These are phyloP conservation scores for Trifolium fragiferum DNA, from an alignment of 306 rosid species.

Conservation along the genomic window DNA sequence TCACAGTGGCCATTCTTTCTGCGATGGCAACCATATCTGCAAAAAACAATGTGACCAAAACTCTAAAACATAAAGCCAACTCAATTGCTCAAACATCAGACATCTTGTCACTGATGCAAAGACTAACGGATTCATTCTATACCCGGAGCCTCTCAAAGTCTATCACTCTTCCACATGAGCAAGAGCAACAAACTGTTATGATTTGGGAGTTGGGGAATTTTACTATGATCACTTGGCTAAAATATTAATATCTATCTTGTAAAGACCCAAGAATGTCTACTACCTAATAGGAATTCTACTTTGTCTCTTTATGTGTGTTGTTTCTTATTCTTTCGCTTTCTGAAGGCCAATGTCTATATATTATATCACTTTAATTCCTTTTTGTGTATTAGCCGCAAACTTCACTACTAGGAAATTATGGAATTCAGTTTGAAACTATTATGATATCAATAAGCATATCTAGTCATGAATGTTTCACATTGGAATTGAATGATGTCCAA, in stretches of 20 bases:
- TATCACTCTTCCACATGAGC: background rate
- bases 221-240: background rate
- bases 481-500: background rate
- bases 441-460: background rate
- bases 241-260: background rate
- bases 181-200: background rate
- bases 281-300: background rate
- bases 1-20: constrained; percentile 93
- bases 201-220: background rate
- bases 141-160: background rate
- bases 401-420: background rate
- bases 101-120: background rate
- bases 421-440: background rate
- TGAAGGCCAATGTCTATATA: background rate
- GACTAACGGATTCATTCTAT: background rate
- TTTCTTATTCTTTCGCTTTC: background rate
- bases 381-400: background rate
- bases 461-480: background rate
- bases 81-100: background rate
- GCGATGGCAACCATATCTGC: constrained; percentile 82
- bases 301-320: background rate
- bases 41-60: constrained; percentile 36
- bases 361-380: background rate
- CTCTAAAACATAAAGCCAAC: background rate
- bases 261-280: background rate